A percentile compares a stretch with the other conserved stretches of the same genome.
These are phyloP conservation scores for Clavariopsis aquatica DNA, from an alignment of 495 filamentous ascomycete genomes.

Conservation along the genomic window DNA sequence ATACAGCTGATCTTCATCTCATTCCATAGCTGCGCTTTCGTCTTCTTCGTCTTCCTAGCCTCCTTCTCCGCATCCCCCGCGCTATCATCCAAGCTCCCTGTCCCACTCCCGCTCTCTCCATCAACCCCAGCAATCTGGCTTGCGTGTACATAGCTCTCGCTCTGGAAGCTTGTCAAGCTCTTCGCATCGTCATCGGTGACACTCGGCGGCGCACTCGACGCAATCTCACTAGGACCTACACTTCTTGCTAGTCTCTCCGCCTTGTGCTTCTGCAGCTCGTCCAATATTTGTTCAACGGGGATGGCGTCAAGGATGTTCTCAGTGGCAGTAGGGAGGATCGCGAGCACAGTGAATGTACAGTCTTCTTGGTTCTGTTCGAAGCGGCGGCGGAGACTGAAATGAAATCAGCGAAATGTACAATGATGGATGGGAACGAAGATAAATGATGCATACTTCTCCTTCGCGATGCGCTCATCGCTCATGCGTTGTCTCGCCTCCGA, in stretches of 20 bases:
- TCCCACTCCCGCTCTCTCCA: not conserved
- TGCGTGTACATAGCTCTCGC: slow-evolving; percentile 75
- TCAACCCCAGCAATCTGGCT: slow-evolving; percentile 63
- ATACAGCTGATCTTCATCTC: slow-evolving; percentile 94
- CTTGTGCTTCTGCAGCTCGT: slow-evolving; percentile 92
- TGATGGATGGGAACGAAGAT: not conserved
- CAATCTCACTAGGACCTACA: slow-evolving; percentile 50
- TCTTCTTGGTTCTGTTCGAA: slow-evolving; percentile 99
- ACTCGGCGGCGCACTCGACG: slow-evolving; percentile 72
- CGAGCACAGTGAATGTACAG: slow-evolving; percentile 96
- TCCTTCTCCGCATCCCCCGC: slow-evolving; percentile 39
- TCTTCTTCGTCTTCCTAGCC: slow-evolving; percentile 60
- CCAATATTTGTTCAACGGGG: slow-evolving; percentile 84
- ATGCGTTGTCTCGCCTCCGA: slow-evolving; percentile 90
- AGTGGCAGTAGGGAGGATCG: slow-evolving; percentile 86
- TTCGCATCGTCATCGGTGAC: slow-evolving; percentile 77
- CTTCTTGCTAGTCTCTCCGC: slow-evolving; percentile 68
- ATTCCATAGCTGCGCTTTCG: slow-evolving; percentile 92
- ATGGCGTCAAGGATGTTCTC: slow-evolving; percentile 84
- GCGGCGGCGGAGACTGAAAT: slow-evolving; percentile 76
- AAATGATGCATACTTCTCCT: slow-evolving; percentile 80
- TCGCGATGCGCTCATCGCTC: slow-evolving; percentile 90
- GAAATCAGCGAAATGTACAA: not conserved
- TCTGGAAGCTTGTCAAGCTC: slow-evolving; percentile 74
- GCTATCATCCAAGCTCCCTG: slow-evolving; percentile 39